Conservation (phyloP, 1,284 basidiomycete species). For the Ganoderma lucidum region DNA sequence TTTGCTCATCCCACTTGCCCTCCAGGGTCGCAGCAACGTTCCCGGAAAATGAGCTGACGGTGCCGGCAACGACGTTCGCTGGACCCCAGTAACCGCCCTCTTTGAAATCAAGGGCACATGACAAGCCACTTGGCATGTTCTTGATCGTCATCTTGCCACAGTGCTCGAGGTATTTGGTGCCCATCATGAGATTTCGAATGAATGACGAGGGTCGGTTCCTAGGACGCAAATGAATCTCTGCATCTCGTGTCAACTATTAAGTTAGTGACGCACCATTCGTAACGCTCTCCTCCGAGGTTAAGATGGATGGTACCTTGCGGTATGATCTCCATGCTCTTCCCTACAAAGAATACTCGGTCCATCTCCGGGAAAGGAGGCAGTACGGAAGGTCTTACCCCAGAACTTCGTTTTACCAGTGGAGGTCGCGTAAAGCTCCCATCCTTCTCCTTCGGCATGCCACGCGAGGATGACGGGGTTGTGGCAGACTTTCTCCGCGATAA, state of each 20-base stretch:
- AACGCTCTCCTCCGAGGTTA: constrained; percentile 69
- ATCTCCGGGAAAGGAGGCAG: constrained; percentile 33
- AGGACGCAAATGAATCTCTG: neutral
- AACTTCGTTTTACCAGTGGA: constrained; percentile 87
- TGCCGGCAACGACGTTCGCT: constrained; percentile 78
- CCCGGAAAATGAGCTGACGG: constrained; percentile 63
- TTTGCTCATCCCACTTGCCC: constrained; percentile 86
- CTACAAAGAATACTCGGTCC: constrained; percentile 48
- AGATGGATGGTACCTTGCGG: constrained; percentile 76
- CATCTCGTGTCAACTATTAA: neutral
- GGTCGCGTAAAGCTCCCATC: constrained; percentile 79
- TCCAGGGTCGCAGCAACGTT: constrained; percentile 66
- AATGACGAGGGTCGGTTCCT: constrained; percentile 90
- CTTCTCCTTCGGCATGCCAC: constrained; percentile 81
- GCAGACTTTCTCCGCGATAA: constrained; percentile 89
- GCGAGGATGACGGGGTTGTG: constrained; percentile 88
- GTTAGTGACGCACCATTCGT: constrained; percentile 64
- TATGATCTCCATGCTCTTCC: constrained; percentile 86
- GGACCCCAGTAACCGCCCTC: constrained; percentile 84
- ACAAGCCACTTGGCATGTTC: constrained; percentile 61
- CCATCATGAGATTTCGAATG: constrained; percentile 89
- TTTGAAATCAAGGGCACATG: constrained; percentile 83
- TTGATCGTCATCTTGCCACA: constrained; percentile 78
- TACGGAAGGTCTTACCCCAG: constrained; percentile 67
- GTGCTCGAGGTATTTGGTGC: constrained; percentile 90